Evolutionary conservation across 73 alveolate species (phyloP), one percentile per base, ranked within the genome.

Genomic region (Symbiodinium natans): DNA sequence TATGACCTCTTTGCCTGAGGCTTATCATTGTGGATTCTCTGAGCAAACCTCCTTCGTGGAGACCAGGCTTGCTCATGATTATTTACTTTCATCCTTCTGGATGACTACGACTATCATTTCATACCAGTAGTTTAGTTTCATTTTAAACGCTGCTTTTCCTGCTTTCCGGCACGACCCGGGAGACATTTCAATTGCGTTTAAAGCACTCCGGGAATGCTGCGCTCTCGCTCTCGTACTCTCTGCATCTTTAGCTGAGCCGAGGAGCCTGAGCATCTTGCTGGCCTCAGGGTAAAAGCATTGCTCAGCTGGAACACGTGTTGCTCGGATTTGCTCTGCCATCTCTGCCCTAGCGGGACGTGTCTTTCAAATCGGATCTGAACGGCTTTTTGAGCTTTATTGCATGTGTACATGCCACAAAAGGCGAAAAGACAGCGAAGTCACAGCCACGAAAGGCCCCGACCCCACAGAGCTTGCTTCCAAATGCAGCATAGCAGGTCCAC

Each of bases 1-100:
- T 88, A 88, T n/a, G 95, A 88, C 73, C 41, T 88, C 34, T 88
- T 88, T 40, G 95, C 39, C 68, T 63, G 80, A 63, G 36, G 27
- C 33, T 63, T 52, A 23, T 0, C n/a, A 15, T 52, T n/a, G 17
- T 52, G 23, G 71, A 23, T 15, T 23, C 15, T 52, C 31, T 52
- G 31, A 52, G 21, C 29, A 52, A 52, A 15, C 25, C 1, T 52
- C n/a, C n/a, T n/a, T n/a, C n/a, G n/a, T n/a, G n/a, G n/a, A n/a
- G n/a, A n/a, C n/a, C n/a, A n/a, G 6, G 13, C 59, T 13, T 46
- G 59, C 59, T 13, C 59, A 46, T 13, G 59, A 46, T 46, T 63
- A 23, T 21, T 3, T 25, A n/a, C 80, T 23, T n/a, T 63, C 80
- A 29, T 63, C 80, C 80, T 63, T 19, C 29, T 9, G 80, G 80